A percentile compares a stretch with the other conserved stretches of the same genome.
Conservation (phyloP, 2,329 filamentous ascomycete species). For the Aspergillus niger region DNA sequence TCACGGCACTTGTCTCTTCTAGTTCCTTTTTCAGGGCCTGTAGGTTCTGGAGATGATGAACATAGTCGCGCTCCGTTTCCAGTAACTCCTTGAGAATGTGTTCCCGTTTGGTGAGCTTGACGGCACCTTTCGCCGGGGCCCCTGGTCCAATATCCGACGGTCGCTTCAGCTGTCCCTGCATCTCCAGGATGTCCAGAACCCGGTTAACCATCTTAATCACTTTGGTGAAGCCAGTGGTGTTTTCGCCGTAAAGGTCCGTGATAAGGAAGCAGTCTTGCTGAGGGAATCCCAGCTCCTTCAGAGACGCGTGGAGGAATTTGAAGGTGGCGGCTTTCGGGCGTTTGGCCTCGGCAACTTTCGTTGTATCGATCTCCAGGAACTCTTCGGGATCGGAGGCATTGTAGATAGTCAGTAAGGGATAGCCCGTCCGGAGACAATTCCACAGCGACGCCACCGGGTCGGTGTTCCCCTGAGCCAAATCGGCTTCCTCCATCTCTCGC, state of each 20-base stretch:
- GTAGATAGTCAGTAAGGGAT: constrained; percentile 84
- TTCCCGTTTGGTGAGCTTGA: constrained; percentile 71
- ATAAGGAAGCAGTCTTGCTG: constrained; percentile 87
- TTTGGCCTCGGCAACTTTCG: constrained; percentile 67
- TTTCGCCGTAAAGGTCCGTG: constrained; percentile 85
- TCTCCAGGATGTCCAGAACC: constrained; percentile 82
- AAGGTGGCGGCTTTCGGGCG: constrained; percentile 85
- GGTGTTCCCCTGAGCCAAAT: constrained; percentile 61
- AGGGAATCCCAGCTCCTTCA: constrained; percentile 77
- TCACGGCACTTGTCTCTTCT: constrained; percentile 82
- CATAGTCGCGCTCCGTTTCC: constrained; percentile 94
- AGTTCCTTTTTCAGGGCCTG: constrained; percentile 89
- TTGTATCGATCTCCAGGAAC: constrained; percentile 67
- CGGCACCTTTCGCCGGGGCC: constrained; percentile 43
- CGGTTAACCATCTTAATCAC: constrained; percentile 90
- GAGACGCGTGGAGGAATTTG: constrained; percentile 87
- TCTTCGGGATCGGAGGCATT: constrained; percentile 76
- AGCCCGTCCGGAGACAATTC: constrained; percentile 80
- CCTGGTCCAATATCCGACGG: constrained; percentile 56
- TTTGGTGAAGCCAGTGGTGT: constrained; percentile 97
- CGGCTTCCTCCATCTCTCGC: constrained; percentile 69
- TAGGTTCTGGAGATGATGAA: constrained; percentile 92
- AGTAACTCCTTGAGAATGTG: constrained; percentile 91
- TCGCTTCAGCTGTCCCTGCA: constrained; percentile 72
- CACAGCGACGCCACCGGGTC: constrained; percentile 90